phyloP scores from a whole-genome alignment of 345 rosid genomes.

The Cardamine resedifolia region DNA sequence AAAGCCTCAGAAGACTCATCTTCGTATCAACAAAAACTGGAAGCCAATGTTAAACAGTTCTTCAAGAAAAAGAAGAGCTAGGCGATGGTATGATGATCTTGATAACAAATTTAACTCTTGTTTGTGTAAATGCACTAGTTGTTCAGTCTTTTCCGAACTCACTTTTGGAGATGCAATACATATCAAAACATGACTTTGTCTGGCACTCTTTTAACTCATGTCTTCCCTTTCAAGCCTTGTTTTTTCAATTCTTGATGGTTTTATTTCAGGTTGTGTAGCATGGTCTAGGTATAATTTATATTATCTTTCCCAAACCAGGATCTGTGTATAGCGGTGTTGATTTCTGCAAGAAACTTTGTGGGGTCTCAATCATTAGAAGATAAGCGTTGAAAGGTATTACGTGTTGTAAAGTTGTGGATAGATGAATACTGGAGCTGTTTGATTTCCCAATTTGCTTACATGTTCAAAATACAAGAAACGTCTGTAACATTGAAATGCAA shows the following conservation, averaged over 20 bases:
- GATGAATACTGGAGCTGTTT: constrained; percentile 9
- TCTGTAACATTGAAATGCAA: background rate
- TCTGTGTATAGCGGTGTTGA: constrained; percentile 90
- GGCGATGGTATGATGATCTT: no score
- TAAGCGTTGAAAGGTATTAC: constrained; percentile 53
- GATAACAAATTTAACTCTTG: no score
- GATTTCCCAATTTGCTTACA: background rate
- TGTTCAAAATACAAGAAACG: background rate
- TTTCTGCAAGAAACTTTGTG: constrained; percentile 98
- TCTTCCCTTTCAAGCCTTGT: constrained; percentile 15
- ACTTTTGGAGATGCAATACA: no score
- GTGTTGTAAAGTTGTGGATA: constrained; percentile 2
- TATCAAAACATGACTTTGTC: constrained; percentile 93
- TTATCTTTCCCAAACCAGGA: constrained; percentile 48
- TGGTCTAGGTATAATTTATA: constrained; percentile 60
- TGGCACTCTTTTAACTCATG: constrained; percentile 50
- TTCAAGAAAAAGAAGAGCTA: no score
- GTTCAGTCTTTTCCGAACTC: no score
- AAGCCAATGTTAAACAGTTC: no score
- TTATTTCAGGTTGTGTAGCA: constrained; percentile 89
- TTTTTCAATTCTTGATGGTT: constrained; percentile 16
- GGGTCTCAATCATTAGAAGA: constrained; percentile 96
- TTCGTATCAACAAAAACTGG: no score
- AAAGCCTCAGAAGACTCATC: no score
- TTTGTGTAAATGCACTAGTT: no score